Evolutionary conservation across 257 asterid species (phyloP).

Genomic region (Solanum verrucosum): DNA sequence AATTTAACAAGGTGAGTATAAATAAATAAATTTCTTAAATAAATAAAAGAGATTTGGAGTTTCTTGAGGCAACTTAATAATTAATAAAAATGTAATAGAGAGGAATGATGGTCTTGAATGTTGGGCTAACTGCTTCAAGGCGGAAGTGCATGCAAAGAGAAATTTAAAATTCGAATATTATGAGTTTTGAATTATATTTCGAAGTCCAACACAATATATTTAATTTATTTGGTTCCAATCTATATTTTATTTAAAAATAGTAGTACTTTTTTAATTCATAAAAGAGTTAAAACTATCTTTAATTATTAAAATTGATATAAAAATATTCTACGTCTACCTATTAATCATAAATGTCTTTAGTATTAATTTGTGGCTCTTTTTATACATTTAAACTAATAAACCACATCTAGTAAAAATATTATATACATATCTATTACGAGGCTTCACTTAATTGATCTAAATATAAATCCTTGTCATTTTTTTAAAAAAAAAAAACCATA

Average conservation of each 20-base stretch:
- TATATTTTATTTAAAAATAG: too few species aligned
- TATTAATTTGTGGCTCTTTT: background rate
- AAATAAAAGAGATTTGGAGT: background rate
- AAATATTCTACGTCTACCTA: background rate
- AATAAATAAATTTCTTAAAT: too few species aligned
- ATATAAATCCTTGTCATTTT: too few species aligned
- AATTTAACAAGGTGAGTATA: background rate
- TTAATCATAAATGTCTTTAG: background rate
- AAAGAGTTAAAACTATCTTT: background rate
- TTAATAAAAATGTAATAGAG: background rate
- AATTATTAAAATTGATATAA: background rate
- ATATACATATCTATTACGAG: background rate
- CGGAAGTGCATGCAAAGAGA: background rate
- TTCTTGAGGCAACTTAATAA: background rate
- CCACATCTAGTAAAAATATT: too few species aligned
- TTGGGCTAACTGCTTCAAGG: background rate
- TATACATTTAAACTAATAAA: background rate
- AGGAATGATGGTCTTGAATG: background rate
- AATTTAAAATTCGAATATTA: too few species aligned
- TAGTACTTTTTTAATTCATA: background rate
- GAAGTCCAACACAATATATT: too few species aligned
- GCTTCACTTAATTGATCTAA: background rate
- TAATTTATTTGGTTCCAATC: too few species aligned
- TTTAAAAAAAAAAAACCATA: too few species aligned
- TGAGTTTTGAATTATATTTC: background rate